Conservation (phyloP, 345 rosid genomes). For the Lepidium sativum region DNA sequence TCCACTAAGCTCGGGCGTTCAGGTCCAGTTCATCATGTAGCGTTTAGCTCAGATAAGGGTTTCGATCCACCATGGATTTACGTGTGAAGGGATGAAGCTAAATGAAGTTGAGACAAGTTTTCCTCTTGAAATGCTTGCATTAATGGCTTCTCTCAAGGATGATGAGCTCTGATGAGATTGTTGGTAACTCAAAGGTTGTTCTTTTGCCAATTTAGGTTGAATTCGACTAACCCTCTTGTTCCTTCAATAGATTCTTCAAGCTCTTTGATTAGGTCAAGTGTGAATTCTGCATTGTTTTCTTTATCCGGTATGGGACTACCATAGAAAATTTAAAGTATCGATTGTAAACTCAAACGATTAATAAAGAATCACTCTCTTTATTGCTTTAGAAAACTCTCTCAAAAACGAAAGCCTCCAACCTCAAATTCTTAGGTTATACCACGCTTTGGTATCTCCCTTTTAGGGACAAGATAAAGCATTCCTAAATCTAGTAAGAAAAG, state of each 20-base stretch:
- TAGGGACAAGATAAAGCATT: no score
- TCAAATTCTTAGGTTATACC: no score
- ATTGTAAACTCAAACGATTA: no score
- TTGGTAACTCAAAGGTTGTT: slow-evolving; percentile 7
- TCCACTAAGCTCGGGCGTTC: slow-evolving; percentile 30
- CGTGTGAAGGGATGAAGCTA: slow-evolving; percentile 2
- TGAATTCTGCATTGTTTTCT: slow-evolving; percentile 67
- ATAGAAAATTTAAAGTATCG: no score
- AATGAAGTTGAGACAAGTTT: slow-evolving; percentile 23
- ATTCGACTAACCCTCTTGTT: slow-evolving; percentile 48
- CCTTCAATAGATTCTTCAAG: slow-evolving; percentile 49
- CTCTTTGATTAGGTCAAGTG: slow-evolving; percentile 59
- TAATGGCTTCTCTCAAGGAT: slow-evolving; percentile 25
- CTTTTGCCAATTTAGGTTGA: slow-evolving; percentile 53
- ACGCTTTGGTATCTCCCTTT: no score
- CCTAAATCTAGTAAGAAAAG: no score
- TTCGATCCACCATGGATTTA: slow-evolving; percentile 26
- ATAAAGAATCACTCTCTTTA: no score
- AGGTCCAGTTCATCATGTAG: slow-evolving; percentile 28
- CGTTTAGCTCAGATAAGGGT: slow-evolving; percentile 22
- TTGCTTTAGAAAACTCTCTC: no score
- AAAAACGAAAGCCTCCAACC: no score
- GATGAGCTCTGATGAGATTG: slow-evolving; percentile 5
- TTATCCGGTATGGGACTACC: slow-evolving; percentile 69
- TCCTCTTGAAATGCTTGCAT: slow-evolving; percentile 20